Percentiles rank a stretch among this genome's conserved stretches.
These are phyloP conservation scores for Penicillium sp. DNA, from an alignment of 2,329 filamentous ascomycete genomes.

Conservation along the genomic window DNA sequence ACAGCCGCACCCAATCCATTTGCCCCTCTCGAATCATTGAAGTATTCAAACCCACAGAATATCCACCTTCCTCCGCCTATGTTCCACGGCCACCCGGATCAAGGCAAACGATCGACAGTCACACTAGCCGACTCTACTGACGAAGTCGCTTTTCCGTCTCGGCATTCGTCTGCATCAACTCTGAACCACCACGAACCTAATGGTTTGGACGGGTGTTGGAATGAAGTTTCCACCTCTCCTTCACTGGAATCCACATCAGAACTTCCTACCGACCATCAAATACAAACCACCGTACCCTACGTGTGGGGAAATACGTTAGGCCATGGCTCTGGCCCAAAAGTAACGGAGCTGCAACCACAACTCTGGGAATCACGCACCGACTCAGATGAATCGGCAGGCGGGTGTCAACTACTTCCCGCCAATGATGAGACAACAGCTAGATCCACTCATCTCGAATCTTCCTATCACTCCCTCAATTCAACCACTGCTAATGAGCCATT, in stretches of 20 bases:
- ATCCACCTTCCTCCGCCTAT: conserved; percentile 10
- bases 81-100: conserved; percentile 16
- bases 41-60: conserved; percentile 8
- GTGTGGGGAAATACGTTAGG: conserved; percentile 7
- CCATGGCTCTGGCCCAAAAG: not conserved
- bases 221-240: conserved; percentile 5
- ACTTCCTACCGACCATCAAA: not conserved
- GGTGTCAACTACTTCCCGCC: not conserved
- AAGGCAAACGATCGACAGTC: conserved; percentile 24
- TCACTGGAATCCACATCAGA: conserved; percentile 11
- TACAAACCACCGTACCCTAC: conserved; percentile 2
- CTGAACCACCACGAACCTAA: conserved; percentile 23
- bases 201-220: conserved; percentile 7
- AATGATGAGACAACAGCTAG: not conserved
- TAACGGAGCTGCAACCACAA: not conserved
- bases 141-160: conserved; percentile 18
- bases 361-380: conserved; percentile 1
- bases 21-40: conserved; percentile 3
- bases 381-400: conserved; percentile 10
- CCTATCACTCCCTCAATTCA: not conserved
- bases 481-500: not conserved
- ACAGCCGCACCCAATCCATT: not conserved
- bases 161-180: conserved; percentile 25
- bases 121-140: conserved; percentile 26
- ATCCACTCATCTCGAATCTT: not conserved